A percentile compares a stretch with the other conserved stretches of the same genome.
Evolutionary conservation across 805 yeast genomes (phyloP).

Genomic region (Sugiyamaella smithiae): DNA sequence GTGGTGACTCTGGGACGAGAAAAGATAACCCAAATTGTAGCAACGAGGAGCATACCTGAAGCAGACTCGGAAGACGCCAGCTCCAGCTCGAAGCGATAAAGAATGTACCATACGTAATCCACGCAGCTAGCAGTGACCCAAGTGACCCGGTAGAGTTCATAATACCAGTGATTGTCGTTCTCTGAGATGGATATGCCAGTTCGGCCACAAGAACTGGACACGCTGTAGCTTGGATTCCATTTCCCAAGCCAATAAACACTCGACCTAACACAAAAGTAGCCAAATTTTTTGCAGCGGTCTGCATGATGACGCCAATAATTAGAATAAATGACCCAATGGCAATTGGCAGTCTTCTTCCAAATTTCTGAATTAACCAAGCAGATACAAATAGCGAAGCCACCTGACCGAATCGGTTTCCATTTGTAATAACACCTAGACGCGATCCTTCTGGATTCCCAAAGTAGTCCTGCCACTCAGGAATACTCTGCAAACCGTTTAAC

Average conservation of each 20-base stretch:
- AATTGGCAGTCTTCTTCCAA: conserved; percentile 58
- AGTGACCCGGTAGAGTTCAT: conserved; percentile 67
- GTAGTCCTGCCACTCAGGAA: conserved; percentile 34
- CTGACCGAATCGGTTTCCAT: conserved; percentile 72
- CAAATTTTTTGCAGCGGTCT: conserved; percentile 43
- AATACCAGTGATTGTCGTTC: conserved; percentile 59
- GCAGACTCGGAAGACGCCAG: conserved; percentile 75
- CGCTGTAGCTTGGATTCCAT: conserved; percentile 63
- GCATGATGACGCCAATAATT: conserved; percentile 61
- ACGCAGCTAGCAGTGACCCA: conserved; percentile 73
- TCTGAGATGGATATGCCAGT: conserved; percentile 56
- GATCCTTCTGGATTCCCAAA: conserved; percentile 55
- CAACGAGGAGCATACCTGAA: conserved; percentile 53
- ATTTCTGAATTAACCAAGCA: conserved; percentile 47
- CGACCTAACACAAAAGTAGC: conserved; percentile 53
- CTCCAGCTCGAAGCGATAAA: conserved; percentile 40
- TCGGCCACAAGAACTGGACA: conserved; percentile 68
- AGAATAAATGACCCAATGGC: conserved; percentile 53
- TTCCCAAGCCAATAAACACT: conserved; percentile 67
- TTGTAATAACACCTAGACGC: conserved; percentile 71
- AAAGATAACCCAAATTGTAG: conserved; percentile 45
- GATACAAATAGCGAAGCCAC: conserved; percentile 63
- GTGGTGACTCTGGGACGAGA: conserved; percentile 40
- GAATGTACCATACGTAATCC: conserved; percentile 68
- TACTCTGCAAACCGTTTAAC: conserved; percentile 26